A percentile compares a stretch with the other conserved stretches of the same genome.
Conservation (phyloP, 2,329 filamentous ascomycete genomes). For the Grosmannia penicillata region DNA sequence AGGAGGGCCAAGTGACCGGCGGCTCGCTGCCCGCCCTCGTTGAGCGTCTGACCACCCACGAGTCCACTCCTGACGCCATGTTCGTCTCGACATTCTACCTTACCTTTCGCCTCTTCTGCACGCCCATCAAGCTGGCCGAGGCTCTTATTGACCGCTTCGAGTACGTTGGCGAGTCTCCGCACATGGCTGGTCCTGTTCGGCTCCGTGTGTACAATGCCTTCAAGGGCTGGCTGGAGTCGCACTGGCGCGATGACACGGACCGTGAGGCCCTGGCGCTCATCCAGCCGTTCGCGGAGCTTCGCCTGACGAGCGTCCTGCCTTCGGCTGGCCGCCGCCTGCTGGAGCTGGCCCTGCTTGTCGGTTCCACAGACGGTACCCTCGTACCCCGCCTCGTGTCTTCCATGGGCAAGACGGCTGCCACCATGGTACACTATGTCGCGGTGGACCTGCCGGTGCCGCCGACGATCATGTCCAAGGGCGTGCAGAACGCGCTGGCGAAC, state of each 20-base stretch:
- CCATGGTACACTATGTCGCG: slow-evolving; percentile 54
- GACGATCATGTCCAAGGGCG: slow-evolving; percentile 59
- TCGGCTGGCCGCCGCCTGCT: slow-evolving; percentile 66
- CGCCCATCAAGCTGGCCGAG: slow-evolving; percentile 62
- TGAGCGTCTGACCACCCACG: slow-evolving; percentile 86
- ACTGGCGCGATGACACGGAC: slow-evolving; percentile 80
- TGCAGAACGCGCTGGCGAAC: slow-evolving; percentile 53
- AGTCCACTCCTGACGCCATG: slow-evolving; percentile 78
- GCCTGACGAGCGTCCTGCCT: slow-evolving; percentile 53
- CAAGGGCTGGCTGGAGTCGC: slow-evolving; percentile 93
- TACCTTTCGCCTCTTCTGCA: slow-evolving; percentile 87
- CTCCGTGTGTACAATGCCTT: slow-evolving; percentile 90
- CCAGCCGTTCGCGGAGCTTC: slow-evolving; percentile 61
- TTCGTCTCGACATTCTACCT: slow-evolving; percentile 94
- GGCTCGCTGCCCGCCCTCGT: slow-evolving; percentile 81
- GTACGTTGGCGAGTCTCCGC: slow-evolving; percentile 66
- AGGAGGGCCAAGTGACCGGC: slow-evolving; percentile 87
- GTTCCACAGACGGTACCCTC: slow-evolving; percentile 52
- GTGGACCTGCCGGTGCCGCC: slow-evolving; percentile 58
- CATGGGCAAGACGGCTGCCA: slow-evolving; percentile 75
- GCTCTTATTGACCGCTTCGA: slow-evolving; percentile 84
- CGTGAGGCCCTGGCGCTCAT: slow-evolving; percentile 62
- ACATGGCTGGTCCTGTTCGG: slow-evolving; percentile 65
- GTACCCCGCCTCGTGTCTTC: slow-evolving; percentile 74
- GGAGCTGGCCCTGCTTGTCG: slow-evolving; percentile 68